Evolutionary conservation across 495 filamentous ascomycete species (phyloP), one percentile per base, ranked within the genome.

Genomic region (Podospora appendiculata): DNA sequence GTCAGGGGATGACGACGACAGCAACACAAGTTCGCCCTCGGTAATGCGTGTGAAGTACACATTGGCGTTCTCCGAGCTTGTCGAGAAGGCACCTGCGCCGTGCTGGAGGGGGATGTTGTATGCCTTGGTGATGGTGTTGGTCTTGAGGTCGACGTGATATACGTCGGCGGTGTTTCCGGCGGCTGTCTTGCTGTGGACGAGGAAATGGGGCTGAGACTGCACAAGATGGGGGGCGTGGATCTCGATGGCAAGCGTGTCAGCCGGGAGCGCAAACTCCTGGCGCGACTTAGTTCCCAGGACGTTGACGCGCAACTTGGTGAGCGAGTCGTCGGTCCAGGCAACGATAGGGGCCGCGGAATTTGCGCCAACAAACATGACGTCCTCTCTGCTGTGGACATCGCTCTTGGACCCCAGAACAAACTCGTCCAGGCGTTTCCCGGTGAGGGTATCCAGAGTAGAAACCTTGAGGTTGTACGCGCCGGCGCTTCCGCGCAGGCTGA

Each of bases 31-130:
- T 55, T 94, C 88, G 14, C 82, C 79, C 17, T 83, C 71, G 0
- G 88, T 89, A 53, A 88, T 71, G 39, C 90, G 76, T 2, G 86
- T 90, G 60, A 97, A 96, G 70, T 89, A 96, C 8, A 93, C 86
- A 65, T 94, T 89, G 3, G 85, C 80, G 51, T 82, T 85, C 41
- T 79, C 75, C 11, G 81, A 87, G 70, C 85, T 95, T 0, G 82
- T 82, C 3, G 93, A 86, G 61, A 95, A 88, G 4, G 83, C 82
- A 34, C 89, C 90, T 47, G 73, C 73, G 6, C 86, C 88, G 19
- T 77, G 60, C 19, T 88, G 51, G 35, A 79, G 78, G 2, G 90
- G 87, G 4, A 96, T 73, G 25, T 79, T 74, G 60, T 95, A 95
- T 1, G 85, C 84, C 62, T 88, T 88, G 1, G 72, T 76, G 33